Conservation (phyloP, 1,139 yeast species). For the Zygosaccharomyces pseudobailii region DNA sequence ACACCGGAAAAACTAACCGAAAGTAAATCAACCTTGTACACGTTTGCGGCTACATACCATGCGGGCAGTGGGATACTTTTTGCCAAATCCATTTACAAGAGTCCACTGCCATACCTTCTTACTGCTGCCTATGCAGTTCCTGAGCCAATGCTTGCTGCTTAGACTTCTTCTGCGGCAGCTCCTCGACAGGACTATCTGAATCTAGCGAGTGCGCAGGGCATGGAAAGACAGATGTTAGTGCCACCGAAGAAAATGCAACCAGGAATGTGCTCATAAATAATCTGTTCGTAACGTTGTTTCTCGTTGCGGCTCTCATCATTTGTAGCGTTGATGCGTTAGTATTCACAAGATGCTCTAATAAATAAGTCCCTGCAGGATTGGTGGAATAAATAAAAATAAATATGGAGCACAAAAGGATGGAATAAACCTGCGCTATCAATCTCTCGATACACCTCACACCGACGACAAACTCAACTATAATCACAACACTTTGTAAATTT, state of each 20-base stretch:
- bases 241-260: constrained; percentile 39
- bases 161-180: constrained; percentile 6
- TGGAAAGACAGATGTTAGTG: constrained; percentile 38
- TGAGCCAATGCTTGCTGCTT: neutral
- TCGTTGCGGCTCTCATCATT: constrained; percentile 35
- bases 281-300: constrained; percentile 37
- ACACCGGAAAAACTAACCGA: neutral
- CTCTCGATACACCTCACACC: neutral
- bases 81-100: neutral
- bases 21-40: neutral
- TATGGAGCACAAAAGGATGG: neutral
- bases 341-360: constrained; percentile 1
- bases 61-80: neutral
- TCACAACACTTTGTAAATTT: neutral
- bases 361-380: neutral
- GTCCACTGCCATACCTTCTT: neutral
- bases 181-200: constrained; percentile 32
- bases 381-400: neutral
- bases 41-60: neutral
- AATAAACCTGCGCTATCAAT: too few relatives aligned
- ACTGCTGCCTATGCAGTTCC: neutral
- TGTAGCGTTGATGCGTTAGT: neutral
- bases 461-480: neutral
- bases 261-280: constrained; percentile 38
- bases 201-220: constrained; percentile 41